Evolutionary conservation across 108 stramenopile species (phyloP), one percentile per base, ranked within the genome.

Genomic region (Phaeodactylum tricornutum): DNA sequence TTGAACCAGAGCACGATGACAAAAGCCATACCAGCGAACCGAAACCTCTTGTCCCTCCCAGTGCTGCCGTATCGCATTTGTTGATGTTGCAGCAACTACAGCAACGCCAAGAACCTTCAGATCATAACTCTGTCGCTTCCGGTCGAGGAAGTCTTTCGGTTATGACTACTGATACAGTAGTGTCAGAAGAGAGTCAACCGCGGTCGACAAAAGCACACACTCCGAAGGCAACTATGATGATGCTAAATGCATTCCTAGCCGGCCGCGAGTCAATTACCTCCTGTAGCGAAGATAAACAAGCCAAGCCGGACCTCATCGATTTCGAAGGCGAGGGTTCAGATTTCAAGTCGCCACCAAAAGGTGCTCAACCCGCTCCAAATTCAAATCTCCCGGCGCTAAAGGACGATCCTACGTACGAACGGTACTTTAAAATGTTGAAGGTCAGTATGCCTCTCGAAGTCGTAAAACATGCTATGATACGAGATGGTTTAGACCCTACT

Each of bases 381-480:
- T 49, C 29, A 21, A 65, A 66, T 1, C 25, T 62, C 6, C 74
- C 72, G 24, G 72, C 79, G 29, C 33, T 88, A 16, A 88, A 88
- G 47, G 63, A 88, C 40, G 86, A 88, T 58, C 86, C 86, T 21
- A 68, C 68, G 53, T 87, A 77, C 52, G 75, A 62, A 34, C 61
- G 69, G 27, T 87, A 82, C 37, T 82, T 87, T 49, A 75, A 76
- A 40, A 90, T 94, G 88, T 48, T 88, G 22, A 85, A 79, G 40
- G 62, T 89, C 29, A 88, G 93, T 9, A 67, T 94, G 66, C 87
- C 93, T 3, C 55, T 79, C 57, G 75, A 77, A 1, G 86, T 70
- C 25, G 87, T 87, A 1, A 83, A 90, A 48, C 85, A 88, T 69
- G 86, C 85, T 3, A 88, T 94, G 86, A 67, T 54, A 6, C 62